These are phyloP conservation scores for Salinomyces thailandicus DNA, from an alignment of 2,329 filamentous ascomycete genomes.

Conservation along the genomic window DNA sequence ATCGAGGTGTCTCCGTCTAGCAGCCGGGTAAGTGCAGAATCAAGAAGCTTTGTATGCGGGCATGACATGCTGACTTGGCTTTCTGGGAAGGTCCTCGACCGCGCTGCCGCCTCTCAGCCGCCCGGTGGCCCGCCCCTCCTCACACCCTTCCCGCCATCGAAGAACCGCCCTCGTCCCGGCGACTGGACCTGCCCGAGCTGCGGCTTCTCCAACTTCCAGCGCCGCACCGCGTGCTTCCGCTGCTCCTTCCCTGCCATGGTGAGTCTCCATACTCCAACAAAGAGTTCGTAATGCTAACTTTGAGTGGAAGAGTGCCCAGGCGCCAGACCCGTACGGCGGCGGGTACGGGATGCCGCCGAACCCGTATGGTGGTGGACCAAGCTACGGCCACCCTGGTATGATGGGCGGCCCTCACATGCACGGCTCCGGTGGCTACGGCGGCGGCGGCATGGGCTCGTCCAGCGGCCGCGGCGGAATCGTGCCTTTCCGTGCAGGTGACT, in stretches of 20 bases:
- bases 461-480: conserved; percentile 57
- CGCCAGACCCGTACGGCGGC: conserved; percentile 49
- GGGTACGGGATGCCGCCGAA: conserved; percentile 42
- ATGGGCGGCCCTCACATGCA: conserved; percentile 54
- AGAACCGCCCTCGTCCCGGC: conserved; percentile 91
- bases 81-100: conserved; percentile 59
- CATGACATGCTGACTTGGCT: neutral
- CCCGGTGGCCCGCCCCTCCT: conserved; percentile 49
- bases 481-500: conserved; percentile 95
- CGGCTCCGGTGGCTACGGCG: conserved; percentile 36
- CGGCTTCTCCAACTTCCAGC: conserved; percentile 98
- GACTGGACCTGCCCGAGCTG: conserved; percentile 99
- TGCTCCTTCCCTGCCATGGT: conserved; percentile 97
- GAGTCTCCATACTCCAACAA: conserved; percentile 28
- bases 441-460: conserved; percentile 48
- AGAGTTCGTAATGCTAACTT: neutral
- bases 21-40: conserved; percentile 50
- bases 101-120: conserved; percentile 59
- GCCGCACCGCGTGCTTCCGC: conserved; percentile 94
- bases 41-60: neutral
- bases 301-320: conserved; percentile 23
- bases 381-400: conserved; percentile 59
- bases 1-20: conserved; percentile 97
- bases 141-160: conserved; percentile 94
- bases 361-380: conserved; percentile 28